Evolutionary conservation across 179 eudicot species (phyloP).

Genomic region (Beta macrorhiza): DNA sequence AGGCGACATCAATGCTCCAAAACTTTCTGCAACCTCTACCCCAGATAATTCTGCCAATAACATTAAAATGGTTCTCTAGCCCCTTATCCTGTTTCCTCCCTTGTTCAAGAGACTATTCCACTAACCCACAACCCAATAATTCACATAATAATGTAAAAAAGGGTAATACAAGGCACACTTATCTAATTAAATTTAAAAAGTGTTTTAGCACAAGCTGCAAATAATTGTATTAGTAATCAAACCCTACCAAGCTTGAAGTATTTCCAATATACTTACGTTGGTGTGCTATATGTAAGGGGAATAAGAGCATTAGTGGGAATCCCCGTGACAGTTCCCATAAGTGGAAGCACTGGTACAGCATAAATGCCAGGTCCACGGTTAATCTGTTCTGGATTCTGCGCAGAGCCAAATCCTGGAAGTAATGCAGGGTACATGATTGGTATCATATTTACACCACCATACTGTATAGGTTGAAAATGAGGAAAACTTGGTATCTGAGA

Average conservation of each 20-base stretch:
- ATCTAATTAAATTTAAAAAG: not conserved
- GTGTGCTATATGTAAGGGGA: constrained; percentile 84
- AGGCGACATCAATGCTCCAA: not conserved
- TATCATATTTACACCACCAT: constrained; percentile 55
- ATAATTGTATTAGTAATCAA: not conserved
- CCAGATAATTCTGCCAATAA: no score
- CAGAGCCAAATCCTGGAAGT: constrained; percentile 55
- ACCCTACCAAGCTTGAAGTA: not conserved
- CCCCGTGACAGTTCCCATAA: constrained; percentile 57
- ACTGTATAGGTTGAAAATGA: constrained; percentile 41
- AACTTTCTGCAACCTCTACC: not conserved
- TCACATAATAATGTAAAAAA: no score
- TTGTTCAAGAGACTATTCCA: not conserved
- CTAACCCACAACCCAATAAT: no score
- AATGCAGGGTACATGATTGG: constrained; percentile 78
- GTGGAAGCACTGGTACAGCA: constrained; percentile 78
- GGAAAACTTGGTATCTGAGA: constrained; percentile 48
- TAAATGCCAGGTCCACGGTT: constrained; percentile 87
- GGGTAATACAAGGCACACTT: not conserved
- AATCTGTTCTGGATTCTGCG: constrained; percentile 62
- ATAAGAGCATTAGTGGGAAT: constrained; percentile 71
- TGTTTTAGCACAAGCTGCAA: not conserved
- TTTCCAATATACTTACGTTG: constrained; percentile 61
- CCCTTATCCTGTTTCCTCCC: not conserved
- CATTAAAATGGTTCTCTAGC: not conserved